Percentiles rank a stretch among this genome's conserved stretches.
Evolutionary conservation across 345 rosid species (phyloP).

Genomic region (Brassica cretica): DNA sequence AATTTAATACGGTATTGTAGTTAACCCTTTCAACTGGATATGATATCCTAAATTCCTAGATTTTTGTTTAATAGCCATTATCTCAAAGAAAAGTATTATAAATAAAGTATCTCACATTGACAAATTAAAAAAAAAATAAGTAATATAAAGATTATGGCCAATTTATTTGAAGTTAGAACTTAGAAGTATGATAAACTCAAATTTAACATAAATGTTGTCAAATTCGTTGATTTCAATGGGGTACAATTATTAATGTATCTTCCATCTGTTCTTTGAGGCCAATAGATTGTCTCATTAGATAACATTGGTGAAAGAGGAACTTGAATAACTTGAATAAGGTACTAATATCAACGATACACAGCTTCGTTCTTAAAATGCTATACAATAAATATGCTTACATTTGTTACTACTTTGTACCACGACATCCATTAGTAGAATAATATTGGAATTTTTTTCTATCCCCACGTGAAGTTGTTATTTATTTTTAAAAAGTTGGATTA

Average conservation of each 20-base stretch:
- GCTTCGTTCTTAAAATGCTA: not conserved
- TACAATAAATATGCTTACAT: not conserved
- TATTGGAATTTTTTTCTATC: not conserved
- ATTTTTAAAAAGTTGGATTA: not conserved
- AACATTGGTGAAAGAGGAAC: not conserved
- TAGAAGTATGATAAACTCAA: too few relatives aligned
- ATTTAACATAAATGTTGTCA: not conserved
- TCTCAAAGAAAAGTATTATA: too few relatives aligned
- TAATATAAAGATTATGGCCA: too few relatives aligned
- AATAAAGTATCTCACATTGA: too few relatives aligned
- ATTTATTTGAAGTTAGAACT: too few relatives aligned
- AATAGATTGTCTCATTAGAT: not conserved
- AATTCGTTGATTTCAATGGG: not conserved
- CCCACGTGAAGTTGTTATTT: not conserved
- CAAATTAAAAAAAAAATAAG: too few relatives aligned
- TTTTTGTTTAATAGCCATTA: too few relatives aligned
- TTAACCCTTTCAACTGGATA: too few relatives aligned
- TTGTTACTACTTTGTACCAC: not conserved
- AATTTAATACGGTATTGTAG: too few relatives aligned
- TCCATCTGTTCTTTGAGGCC: not conserved
- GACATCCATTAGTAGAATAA: constrained; percentile 4
- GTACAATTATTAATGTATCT: not conserved
- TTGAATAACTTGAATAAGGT: not conserved
- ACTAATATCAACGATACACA: not conserved
- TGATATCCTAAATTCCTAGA: too few relatives aligned